Conservation (phyloP, 169 alveolate species). For the Eimeria tenella region DNA sequence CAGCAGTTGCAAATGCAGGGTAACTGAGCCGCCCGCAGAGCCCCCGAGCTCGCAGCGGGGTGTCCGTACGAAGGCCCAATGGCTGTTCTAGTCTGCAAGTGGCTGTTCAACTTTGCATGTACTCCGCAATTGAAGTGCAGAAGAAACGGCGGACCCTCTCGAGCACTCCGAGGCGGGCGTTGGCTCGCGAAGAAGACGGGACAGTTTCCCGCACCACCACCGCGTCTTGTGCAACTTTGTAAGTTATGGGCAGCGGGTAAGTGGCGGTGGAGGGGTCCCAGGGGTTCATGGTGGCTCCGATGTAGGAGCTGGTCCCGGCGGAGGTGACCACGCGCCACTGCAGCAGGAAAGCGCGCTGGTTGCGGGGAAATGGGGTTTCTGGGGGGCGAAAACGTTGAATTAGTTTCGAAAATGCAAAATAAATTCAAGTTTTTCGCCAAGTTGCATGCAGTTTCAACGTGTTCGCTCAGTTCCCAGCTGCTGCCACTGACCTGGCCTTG, state of each 20-base stretch:
- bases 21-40: too few relatives aligned
- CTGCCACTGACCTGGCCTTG: constrained; percentile 49
- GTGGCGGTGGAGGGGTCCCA: constrained; percentile 64
- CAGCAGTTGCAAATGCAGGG: not conserved
- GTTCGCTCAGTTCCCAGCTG: too few relatives aligned
- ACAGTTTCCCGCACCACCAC: constrained; percentile 24
- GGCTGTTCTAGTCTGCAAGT: too few relatives aligned
- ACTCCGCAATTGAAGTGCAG: constrained; percentile 71
- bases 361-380: not conserved
- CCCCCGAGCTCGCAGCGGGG: too few relatives aligned
- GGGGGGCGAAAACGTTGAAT: too few relatives aligned
- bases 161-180: constrained; percentile 23
- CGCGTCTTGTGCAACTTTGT: constrained; percentile 53
- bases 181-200: constrained; percentile 1
- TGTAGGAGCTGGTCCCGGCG: constrained; percentile 55
- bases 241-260: constrained; percentile 52
- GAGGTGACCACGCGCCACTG: constrained; percentile 74
- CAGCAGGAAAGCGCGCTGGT: not conserved
- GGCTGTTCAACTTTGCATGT: constrained; percentile 72
- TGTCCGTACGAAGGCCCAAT: too few relatives aligned
- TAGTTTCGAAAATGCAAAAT: too few relatives aligned
- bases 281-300: constrained; percentile 49
- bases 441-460: too few relatives aligned
- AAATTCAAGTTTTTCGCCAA: too few relatives aligned
- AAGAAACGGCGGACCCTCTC: constrained; percentile 50